These are phyloP conservation scores for Paraconiothyrium brasiliense DNA, from an alignment of 2,329 filamentous ascomycete genomes.

Conservation along the genomic window DNA sequence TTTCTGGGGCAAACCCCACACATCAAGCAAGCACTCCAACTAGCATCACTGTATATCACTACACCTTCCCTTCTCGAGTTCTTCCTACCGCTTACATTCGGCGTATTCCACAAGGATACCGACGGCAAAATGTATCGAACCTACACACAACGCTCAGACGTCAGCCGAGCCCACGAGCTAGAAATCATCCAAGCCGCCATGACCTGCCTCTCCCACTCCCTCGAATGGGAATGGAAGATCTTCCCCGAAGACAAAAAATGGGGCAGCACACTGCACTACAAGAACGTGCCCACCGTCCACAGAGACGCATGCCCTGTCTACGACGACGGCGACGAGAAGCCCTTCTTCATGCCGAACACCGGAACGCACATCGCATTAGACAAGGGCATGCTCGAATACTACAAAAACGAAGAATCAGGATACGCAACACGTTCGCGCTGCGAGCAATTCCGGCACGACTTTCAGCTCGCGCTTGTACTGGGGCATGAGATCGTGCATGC, in stretches of 20 bases:
- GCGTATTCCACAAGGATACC: constrained; percentile 31
- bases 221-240: constrained; percentile 13
- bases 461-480: constrained; percentile 41
- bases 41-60: constrained; percentile 46
- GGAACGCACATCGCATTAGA: constrained; percentile 40
- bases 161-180: constrained; percentile 28
- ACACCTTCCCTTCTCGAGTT: constrained; percentile 40
- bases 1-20: constrained; percentile 26
- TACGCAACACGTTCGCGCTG: constrained; percentile 35
- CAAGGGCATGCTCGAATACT: constrained; percentile 30
- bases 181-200: constrained; percentile 33
- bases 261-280: neutral
- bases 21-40: constrained; percentile 36
- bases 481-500: constrained; percentile 49
- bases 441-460: constrained; percentile 46
- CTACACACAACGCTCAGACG: constrained; percentile 28
- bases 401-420: constrained; percentile 25
- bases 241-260: neutral
- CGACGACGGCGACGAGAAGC: constrained; percentile 24
- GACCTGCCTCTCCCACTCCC: constrained; percentile 36
- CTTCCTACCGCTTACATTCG: constrained; percentile 42
- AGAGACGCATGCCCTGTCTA: neutral
- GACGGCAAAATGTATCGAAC: constrained; percentile 24
- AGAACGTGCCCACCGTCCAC: neutral
- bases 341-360: constrained; percentile 1